A percentile compares a stretch with the other conserved stretches of the same genome.
Evolutionary conservation across 345 rosid genomes (phyloP).

Genomic region (Murraya koenigii): DNA sequence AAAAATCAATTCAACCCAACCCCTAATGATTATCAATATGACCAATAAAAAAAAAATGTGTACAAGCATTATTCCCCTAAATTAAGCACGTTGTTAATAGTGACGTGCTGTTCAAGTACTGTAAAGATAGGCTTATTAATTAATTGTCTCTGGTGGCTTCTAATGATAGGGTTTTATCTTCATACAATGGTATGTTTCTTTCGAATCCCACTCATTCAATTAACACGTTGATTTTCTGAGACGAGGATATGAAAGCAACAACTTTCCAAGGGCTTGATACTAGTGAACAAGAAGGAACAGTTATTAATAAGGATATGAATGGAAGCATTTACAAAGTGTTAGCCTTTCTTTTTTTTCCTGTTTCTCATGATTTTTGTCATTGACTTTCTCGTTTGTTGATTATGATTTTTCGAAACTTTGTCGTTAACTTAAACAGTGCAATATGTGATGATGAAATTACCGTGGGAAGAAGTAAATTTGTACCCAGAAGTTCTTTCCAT

Average conservation of each 20-base stretch:
- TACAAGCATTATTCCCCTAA: neutral
- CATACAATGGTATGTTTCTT: neutral
- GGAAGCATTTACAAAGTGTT: neutral
- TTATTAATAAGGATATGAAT: constrained; percentile 4
- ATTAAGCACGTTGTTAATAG: neutral
- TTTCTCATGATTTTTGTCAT: neutral
- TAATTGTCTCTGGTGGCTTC: neutral
- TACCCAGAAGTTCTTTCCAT: neutral
- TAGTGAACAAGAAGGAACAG: neutral
- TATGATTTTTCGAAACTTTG: neutral
- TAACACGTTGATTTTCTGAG: neutral
- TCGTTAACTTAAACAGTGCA: neutral
- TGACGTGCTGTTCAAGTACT: neutral
- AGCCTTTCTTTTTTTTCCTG: neutral
- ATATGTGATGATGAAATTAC: neutral
- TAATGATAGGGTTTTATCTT: constrained; percentile 3
- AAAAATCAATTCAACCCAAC: too few relatives aligned
- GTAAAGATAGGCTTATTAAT: too few relatives aligned
- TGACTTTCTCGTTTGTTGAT: neutral
- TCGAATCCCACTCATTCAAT: neutral
- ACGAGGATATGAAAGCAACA: neutral
- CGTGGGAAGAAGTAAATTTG: neutral
- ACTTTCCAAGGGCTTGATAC: neutral
- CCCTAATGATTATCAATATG: neutral
- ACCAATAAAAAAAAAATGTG: neutral